These are phyloP conservation scores for Coleophoma cylindrospora DNA, from an alignment of 2,329 filamentous ascomycete genomes.

Conservation along the genomic window DNA sequence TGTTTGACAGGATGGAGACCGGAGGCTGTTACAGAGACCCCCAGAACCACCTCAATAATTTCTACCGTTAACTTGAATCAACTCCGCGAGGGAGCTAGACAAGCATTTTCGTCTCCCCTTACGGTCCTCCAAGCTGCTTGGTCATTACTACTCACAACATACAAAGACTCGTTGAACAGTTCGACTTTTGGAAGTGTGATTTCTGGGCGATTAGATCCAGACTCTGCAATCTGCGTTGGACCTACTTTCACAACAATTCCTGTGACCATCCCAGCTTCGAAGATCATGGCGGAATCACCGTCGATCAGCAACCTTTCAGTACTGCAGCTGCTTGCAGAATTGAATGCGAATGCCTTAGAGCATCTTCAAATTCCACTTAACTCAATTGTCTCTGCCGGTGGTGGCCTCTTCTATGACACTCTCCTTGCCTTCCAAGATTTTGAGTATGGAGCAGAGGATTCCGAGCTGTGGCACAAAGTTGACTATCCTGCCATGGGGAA, in stretches of 20 bases:
- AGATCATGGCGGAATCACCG: neutral
- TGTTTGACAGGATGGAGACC: neutral
- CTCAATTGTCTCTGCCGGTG: neutral
- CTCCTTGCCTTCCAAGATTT: slow-evolving; percentile 3
- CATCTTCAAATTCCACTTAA: slow-evolving; percentile 2
- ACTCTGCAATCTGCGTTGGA: neutral
- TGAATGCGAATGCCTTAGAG: neutral
- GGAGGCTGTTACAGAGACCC: neutral
- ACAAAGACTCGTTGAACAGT: neutral
- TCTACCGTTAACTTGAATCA: neutral
- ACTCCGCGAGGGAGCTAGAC: neutral
- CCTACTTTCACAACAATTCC: neutral
- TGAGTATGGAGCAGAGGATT: neutral
- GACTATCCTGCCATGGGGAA: slow-evolving; percentile 19
- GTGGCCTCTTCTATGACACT: slow-evolving; percentile 1
- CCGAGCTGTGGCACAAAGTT: neutral
- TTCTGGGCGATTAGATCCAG: neutral
- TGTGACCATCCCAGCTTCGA: neutral
- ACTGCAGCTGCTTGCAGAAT: neutral
- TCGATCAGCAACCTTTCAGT: neutral
- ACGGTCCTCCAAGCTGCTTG: neutral
- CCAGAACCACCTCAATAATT: neutral
- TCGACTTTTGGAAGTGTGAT: neutral
- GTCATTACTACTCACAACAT: neutral
- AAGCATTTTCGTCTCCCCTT: neutral